Conservation (phyloP, 768 basidiomycete genomes). For the Coprinopsis sp. region DNA sequence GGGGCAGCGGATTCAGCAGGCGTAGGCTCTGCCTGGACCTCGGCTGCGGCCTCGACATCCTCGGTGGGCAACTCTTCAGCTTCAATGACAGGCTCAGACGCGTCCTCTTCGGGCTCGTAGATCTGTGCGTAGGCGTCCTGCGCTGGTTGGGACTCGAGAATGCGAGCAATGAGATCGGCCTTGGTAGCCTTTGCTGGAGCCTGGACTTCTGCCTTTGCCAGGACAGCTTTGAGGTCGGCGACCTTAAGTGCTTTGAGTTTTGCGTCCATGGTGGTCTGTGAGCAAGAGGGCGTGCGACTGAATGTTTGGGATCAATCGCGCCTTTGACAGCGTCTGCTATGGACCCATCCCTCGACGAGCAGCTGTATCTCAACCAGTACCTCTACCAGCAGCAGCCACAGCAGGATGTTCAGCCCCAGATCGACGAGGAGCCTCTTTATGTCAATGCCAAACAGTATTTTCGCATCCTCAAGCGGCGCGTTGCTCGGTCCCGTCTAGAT, state of each 20-base stretch:
- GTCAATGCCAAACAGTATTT: slow-evolving; percentile 99
- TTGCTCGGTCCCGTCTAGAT: slow-evolving; percentile 86
- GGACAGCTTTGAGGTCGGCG: slow-evolving; percentile 61
- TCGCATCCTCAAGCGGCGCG: slow-evolving; percentile 92
- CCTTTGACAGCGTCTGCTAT: slow-evolving; percentile 14
- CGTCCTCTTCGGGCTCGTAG: slow-evolving; percentile 27
- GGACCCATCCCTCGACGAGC: slow-evolving; percentile 20
- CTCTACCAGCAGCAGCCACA: slow-evolving; percentile 18
- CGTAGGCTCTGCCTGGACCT: slow-evolving; percentile 11
- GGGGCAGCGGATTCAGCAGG: not conserved
- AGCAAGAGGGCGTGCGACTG: slow-evolving; percentile 17
- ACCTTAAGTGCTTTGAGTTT: slow-evolving; percentile 64
- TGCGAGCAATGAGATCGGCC: slow-evolving; percentile 59
- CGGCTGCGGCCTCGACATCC: not conserved
- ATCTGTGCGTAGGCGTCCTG: slow-evolving; percentile 43
- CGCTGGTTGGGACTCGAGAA: slow-evolving; percentile 49
- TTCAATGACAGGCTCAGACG: not conserved
- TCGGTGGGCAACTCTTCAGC: slow-evolving; percentile 13
- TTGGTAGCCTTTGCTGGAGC: slow-evolving; percentile 59
- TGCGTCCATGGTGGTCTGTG: slow-evolving; percentile 27
- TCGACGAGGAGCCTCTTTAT: slow-evolving; percentile 97
- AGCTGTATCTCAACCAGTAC: slow-evolving; percentile 14
- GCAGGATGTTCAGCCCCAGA: slow-evolving; percentile 21
- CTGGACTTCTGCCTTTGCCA: slow-evolving; percentile 44
- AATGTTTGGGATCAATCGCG: slow-evolving; percentile 11